Percentiles rank a stretch among this genome's conserved stretches.
These are phyloP conservation scores for Mantamonas sphyraenae DNA, from an alignment of 78 protist genomes.

Conservation along the genomic window DNA sequence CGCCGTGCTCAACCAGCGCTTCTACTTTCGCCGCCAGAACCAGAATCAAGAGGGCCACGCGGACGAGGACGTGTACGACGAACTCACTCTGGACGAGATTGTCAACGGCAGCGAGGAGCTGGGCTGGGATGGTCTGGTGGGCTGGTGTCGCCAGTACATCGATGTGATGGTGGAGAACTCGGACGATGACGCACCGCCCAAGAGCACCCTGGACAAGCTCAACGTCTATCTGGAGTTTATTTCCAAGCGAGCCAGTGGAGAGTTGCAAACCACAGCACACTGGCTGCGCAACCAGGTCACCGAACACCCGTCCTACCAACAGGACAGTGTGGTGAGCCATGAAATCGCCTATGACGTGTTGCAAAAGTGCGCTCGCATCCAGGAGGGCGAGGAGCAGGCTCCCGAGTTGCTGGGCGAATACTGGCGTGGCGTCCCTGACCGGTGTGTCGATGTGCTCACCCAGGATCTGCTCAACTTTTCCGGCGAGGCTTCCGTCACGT, in stretches of 20 bases:
- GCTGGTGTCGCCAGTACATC: conserved; percentile 48
- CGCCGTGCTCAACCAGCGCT: conserved; percentile 40
- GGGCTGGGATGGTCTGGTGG: not conserved
- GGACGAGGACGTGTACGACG: not conserved
- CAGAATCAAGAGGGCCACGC: not conserved
- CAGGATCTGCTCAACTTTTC: too few relatives aligned
- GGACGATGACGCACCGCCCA: too few relatives aligned
- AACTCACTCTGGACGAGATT: conserved; percentile 28
- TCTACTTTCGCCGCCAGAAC: conserved; percentile 50
- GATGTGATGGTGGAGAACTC: too few relatives aligned
- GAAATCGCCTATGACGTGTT: conserved; percentile 62
- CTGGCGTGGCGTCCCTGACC: too few relatives aligned
- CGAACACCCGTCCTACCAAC: conserved; percentile 61
- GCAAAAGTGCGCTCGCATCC: not conserved
- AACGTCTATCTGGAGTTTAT: not conserved
- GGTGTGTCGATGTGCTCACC: too few relatives aligned
- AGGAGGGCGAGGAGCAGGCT: not conserved
- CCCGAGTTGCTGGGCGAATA: not conserved
- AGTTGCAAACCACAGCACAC: conserved; percentile 51
- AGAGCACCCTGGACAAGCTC: conserved; percentile 10
- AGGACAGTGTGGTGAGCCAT: conserved; percentile 62
- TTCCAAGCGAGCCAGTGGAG: too few relatives aligned
- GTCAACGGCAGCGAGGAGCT: conserved; percentile 21
- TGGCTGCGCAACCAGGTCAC: conserved; percentile 55
- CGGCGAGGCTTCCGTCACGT: too few relatives aligned